Percentiles rank a stretch among this genome's conserved stretches.
phyloP scores from a whole-genome alignment of 306 rosid genomes.

The Citrullus amarus region DNA sequence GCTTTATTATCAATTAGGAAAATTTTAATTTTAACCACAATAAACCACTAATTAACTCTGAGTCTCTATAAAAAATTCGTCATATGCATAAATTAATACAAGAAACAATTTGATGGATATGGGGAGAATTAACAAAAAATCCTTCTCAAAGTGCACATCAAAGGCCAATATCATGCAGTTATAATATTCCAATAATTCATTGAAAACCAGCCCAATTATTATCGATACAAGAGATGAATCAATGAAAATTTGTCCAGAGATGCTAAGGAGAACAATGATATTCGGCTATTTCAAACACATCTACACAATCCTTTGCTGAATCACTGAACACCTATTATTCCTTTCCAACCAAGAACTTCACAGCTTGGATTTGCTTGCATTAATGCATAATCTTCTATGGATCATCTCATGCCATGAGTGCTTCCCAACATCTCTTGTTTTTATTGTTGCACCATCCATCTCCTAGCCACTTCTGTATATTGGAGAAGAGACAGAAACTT shows the following conservation, averaged over 20 bases:
- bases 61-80: neutral
- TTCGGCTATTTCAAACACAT: neutral
- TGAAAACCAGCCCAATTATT: neutral
- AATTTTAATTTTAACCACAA: neutral
- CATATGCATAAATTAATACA: neutral
- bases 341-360: neutral
- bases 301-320: neutral
- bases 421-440: neutral
- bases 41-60: neutral
- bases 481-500: neutral
- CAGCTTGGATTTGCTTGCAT: neutral
- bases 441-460: neutral
- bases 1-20: neutral
- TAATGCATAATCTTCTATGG: neutral
- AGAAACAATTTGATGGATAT: neutral
- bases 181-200: neutral
- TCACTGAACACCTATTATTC: neutral
- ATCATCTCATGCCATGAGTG: neutral
- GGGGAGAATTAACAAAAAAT: neutral
- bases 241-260: neutral
- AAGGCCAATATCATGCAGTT: neutral
- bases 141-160: neutral
- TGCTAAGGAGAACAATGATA: neutral
- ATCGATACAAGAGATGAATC: neutral
- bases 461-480: neutral